Evolutionary conservation across 1,284 basidiomycete species (phyloP), one percentile per base, ranked within the genome.

Genomic region (Uromyces viciae-fabae): DNA sequence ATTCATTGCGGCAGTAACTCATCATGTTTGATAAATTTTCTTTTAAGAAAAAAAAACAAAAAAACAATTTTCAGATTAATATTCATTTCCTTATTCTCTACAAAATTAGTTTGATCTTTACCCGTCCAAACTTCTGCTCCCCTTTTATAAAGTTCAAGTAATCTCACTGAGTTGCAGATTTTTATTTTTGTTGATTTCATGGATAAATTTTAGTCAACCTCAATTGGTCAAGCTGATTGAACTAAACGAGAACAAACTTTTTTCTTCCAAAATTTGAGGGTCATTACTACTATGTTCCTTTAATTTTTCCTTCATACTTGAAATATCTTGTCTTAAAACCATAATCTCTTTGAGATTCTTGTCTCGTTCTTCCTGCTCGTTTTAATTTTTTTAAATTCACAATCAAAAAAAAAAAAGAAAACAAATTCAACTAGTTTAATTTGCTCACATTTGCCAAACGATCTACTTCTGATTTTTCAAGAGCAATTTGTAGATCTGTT

Each of bases 71-170:
- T 52, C 46, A 66, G 58, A 33, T 42, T 9, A 64, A 36, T 31
- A 2, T 74, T 52, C 28, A n/a, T 25, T 25, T 31, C 15, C 22
- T 40, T 66, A 9, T 22, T 66, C 4, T 17, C 9, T 7, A 74
- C 56, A 56, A 3, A 56, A 33, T 40, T 22, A 52, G 7, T 31
- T 33, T 60, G 8, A 58, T 19, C 3, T 38, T 73, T 28, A 80
- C 78, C 78, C 28, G 78, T 80, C 78, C 78, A 80, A 40, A 72
- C 68, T 64, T 80, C 69, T 14, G 78, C 78, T 31, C 78, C 78
- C 40, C 28, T 46, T 42, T 80, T 80, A 25, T 60, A 80, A 58
- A 73, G 43, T 46, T 73, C 28, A 54, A 52, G 52, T 36, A 60
- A 40, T 62, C 68, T 80, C 56, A 33, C 78, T 80, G 38, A n/a